Percentiles rank a stretch among this genome's conserved stretches.
Conservation (phyloP, 768 basidiomycete species). For the Mycena sanguinolenta region DNA sequence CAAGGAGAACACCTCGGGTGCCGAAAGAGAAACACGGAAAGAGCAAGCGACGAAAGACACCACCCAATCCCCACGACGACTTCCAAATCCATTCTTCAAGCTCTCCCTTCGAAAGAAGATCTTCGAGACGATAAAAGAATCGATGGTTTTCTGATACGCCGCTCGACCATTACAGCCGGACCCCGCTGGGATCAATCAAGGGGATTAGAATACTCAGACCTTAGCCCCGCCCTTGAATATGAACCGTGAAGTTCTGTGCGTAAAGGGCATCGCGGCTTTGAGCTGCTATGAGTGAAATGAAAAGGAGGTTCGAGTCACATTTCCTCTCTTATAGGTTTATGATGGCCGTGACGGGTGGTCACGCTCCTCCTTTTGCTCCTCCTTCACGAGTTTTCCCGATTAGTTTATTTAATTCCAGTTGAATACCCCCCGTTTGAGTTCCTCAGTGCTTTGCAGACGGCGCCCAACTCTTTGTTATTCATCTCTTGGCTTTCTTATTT, state of each 20-base stretch:
- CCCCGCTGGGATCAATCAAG: slow-evolving; percentile 74
- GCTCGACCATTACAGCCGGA: slow-evolving; percentile 69
- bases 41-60: slow-evolving; percentile 23
- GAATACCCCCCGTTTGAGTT: too few species aligned
- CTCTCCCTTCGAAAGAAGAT: slow-evolving; percentile 55
- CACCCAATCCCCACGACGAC: slow-evolving; percentile 70
- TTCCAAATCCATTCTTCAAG: slow-evolving; percentile 62
- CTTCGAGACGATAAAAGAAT: slow-evolving; percentile 53
- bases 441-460: background rate
- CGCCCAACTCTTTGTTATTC: background rate
- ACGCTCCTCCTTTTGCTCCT: background rate
- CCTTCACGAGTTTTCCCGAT: background rate
- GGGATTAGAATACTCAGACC: slow-evolving; percentile 83
- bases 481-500: background rate
- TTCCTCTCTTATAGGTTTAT: background rate
- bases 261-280: slow-evolving; percentile 80
- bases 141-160: slow-evolving; percentile 77
- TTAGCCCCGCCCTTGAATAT: slow-evolving; percentile 81
- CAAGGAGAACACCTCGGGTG: slow-evolving; percentile 35
- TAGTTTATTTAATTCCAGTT: too few species aligned
- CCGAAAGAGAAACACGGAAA: slow-evolving; percentile 38
- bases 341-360: background rate
- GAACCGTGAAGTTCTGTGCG: slow-evolving; percentile 59
- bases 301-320: slow-evolving; percentile 8
- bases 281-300: slow-evolving; percentile 27